These are phyloP conservation scores for Aureobasidium leucospermi DNA, from an alignment of 2,329 filamentous ascomycete genomes.

Conservation along the genomic window DNA sequence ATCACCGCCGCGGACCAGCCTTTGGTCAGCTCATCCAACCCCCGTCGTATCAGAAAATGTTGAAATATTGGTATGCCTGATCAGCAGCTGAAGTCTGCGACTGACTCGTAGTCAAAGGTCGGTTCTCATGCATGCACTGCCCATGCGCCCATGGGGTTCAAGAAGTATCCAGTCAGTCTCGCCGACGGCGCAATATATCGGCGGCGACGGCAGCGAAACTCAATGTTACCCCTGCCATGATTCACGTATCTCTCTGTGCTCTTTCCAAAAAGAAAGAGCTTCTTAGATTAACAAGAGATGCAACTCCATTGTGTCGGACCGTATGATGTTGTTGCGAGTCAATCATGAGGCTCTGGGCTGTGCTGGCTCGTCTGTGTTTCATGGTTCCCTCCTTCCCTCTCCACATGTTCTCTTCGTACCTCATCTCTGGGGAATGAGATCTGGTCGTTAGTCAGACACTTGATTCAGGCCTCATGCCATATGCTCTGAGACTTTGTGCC, in stretches of 20 bases:
- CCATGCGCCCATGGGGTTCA: background rate
- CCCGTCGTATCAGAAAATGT: background rate
- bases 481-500: background rate
- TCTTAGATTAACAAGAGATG: background rate
- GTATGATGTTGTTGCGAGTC: background rate
- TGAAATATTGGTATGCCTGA: background rate
- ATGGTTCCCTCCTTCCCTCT: background rate
- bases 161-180: background rate
- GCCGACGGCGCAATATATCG: background rate
- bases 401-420: background rate
- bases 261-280: background rate
- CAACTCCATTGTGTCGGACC: too few relatives aligned
- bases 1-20: background rate
- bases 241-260: background rate
- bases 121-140: background rate
- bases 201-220: background rate
- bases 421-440: background rate
- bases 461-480: background rate
- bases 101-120: background rate
- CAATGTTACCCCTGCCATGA: background rate
- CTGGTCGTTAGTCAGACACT: background rate
- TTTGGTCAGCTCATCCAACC: background rate
- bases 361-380: background rate
- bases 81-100: slow-evolving; percentile 1
- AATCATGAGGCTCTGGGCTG: background rate